Evolutionary conservation across 1,284 basidiomycete species (phyloP).

Genomic region (Stereum hirsutum): DNA sequence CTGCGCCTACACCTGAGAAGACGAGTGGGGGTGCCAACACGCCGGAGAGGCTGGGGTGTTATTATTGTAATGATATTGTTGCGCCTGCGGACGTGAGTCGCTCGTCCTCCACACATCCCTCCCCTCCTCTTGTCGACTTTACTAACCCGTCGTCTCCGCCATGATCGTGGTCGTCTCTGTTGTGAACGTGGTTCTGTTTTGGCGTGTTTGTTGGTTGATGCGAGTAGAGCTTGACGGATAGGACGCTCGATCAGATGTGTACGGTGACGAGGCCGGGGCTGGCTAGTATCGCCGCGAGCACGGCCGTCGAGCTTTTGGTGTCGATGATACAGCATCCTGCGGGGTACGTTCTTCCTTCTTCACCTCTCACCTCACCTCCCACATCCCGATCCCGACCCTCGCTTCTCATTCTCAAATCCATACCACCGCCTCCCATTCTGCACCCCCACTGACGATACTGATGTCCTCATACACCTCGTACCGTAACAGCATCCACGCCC

Average conservation of each 20-base stretch:
- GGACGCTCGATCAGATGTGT: constrained; percentile 98
- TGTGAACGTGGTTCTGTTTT: constrained; percentile 1
- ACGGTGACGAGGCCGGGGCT: constrained; percentile 97
- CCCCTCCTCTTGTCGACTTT: too few relatives aligned
- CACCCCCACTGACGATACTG: too few relatives aligned
- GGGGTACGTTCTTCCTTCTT: constrained; percentile 42
- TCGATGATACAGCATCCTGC: constrained; percentile 86
- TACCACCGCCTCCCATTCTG: too few relatives aligned
- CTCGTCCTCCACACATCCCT: too few relatives aligned
- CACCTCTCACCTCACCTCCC: too few relatives aligned
- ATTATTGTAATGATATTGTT: constrained; percentile 98
- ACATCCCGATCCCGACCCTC: background rate
- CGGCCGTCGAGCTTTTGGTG: constrained; percentile 87
- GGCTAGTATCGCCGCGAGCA: constrained; percentile 86
- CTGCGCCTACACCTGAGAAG: too few relatives aligned
- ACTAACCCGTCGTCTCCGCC: too few relatives aligned
- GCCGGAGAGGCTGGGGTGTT: constrained; percentile 70
- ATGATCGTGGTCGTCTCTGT: too few relatives aligned
- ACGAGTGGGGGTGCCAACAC: too few relatives aligned
- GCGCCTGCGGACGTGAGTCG: constrained; percentile 89
- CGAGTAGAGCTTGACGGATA: constrained; percentile 79
- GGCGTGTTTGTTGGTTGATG: background rate
- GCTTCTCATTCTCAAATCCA: too few relatives aligned
- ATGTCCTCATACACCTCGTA: background rate
- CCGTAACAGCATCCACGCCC: constrained; percentile 46